Evolutionary conservation across 257 asterid species (phyloP), one percentile per base, ranked within the genome.

Genomic region (Voacanga thouarsii): DNA sequence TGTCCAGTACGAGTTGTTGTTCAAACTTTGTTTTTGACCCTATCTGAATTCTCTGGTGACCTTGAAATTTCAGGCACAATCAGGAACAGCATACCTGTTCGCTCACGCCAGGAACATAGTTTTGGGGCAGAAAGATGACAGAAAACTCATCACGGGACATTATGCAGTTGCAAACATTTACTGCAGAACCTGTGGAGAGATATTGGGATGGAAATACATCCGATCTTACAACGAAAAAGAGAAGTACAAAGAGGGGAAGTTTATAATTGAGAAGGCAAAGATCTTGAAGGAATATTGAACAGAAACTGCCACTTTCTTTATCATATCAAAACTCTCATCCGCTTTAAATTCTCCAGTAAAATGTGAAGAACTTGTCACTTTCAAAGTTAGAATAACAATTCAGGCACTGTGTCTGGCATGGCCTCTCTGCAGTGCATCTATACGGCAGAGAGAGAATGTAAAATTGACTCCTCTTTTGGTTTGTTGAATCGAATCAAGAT

Each of bases 191-290:
- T 85, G 86, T 65, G 76, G 79, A 7, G 80, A 69, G 69, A 64
- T 45, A 6, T n/a, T 85, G 79, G 88, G 86, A 43, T 85, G 86
- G 88, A 79, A 80, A 26, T 85, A 85, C 75, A 65, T 82, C 56
- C 75, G 79, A 71, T 84, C 88, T 73, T 82, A 80, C 47, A 78
- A 85, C 43, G 60, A 77, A 19, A n/a, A 43, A 24, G 79, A 85
- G 9, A 77, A 71, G 30, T 82, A 50, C 80, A 85, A 85, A 77
- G 82, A 85, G 77, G 86, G 88, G n/a, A 75, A 50, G 7, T 82
- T 68, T 47, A 80, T 82, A 0, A 51, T 85, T 63, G 86, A 82
- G 72, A 82, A 56, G 81, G 86, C 88, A 19, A 79, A 82, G 75
- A 77, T 85, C 16, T 56, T 82, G 26, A 82, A 82, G 63, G 80